Base-by-base conservation (phyloP, 352 stramenopile species). In the Blastocystis sp. region DNA sequence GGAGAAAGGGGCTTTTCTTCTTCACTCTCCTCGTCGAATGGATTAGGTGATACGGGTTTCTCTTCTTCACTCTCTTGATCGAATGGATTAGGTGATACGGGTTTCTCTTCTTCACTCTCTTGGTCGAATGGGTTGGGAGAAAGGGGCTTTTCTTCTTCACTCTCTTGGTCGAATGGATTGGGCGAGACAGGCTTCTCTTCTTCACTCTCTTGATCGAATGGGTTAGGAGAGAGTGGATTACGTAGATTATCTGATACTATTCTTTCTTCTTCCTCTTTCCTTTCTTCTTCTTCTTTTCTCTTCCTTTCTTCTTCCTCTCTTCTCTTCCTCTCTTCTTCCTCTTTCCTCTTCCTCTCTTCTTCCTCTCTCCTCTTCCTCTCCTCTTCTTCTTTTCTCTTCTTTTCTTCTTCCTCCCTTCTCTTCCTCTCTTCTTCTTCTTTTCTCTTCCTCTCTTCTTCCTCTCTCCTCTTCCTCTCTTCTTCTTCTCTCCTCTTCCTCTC, bases 371-470 rank as follows among this genome's bases (percentile, higher is more conserved):
- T 68, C 53, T 26, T 68, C 7, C 26, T 64, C n/a, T 47, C 50
- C 41, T 68, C 53, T 43, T 84, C 45, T 26, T 62, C 53, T 66
- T 43, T 66, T 7, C 26, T 2, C 8, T n/a, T 45, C 26, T 37
- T 64, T 34, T 68, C 50, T 41, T 68, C 77, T 29, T 88, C 77
- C 5, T 76, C 56, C 45, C 55, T 66, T 7, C 34, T 77, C 56
- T 56, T 76, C 37, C 56, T 76, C 18, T 56, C 29, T 20, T 63
- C 50, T 41, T 88, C 77, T 61, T 88, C 68, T 23, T 26, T 66
- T 26, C 73, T 76, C 34, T 66, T 88, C 29, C 56, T 76, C 45
- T 76, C 45, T 50, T 76, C 68, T n/a, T 88, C 77, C 15, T 88
- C 77, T 59, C 54, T 76, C 29, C 29, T 79, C 63, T 88, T 88